Percentiles rank a stretch among this genome's conserved stretches.
phyloP scores from a whole-genome alignment of 2,329 filamentous ascomycete species.

The Fusarium tjaetaba region DNA sequence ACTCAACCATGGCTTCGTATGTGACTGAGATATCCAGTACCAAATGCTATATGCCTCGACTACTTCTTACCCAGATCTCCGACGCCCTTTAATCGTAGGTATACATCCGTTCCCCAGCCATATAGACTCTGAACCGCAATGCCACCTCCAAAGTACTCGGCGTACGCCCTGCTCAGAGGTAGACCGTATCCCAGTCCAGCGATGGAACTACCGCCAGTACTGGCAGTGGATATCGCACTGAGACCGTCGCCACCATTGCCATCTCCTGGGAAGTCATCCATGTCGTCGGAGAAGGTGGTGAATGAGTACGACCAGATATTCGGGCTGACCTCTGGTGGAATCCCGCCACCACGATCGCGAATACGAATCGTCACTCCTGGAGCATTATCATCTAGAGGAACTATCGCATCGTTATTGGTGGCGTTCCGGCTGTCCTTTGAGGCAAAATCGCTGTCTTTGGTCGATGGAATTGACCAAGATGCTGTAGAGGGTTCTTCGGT shows the following conservation, averaged over 20 bases:
- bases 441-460: neutral
- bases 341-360: conserved; percentile 93
- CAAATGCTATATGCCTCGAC: neutral
- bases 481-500: conserved; percentile 39
- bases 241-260: conserved; percentile 64
- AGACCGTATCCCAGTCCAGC: conserved; percentile 94
- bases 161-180: conserved; percentile 90
- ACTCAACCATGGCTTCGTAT: neutral
- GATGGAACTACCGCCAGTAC: conserved; percentile 81
- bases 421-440: conserved; percentile 49
- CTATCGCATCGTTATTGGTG: conserved; percentile 60
- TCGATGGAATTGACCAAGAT: conserved; percentile 43
- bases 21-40: neutral
- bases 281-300: conserved; percentile 83
- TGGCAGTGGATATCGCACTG: conserved; percentile 77
- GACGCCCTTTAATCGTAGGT: conserved; percentile 71
- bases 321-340: conserved; percentile 81
- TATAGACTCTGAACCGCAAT: conserved; percentile 95
- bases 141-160: conserved; percentile 97
- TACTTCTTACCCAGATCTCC: conserved; percentile 58
- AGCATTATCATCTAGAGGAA: conserved; percentile 69
- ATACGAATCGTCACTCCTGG: conserved; percentile 96
- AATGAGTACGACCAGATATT: conserved; percentile 98
- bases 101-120: conserved; percentile 86
- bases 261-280: conserved; percentile 52